Base-by-base conservation (phyloP, 192 early-diverging fungal species). In the Entomortierella chlamydospora region DNA sequence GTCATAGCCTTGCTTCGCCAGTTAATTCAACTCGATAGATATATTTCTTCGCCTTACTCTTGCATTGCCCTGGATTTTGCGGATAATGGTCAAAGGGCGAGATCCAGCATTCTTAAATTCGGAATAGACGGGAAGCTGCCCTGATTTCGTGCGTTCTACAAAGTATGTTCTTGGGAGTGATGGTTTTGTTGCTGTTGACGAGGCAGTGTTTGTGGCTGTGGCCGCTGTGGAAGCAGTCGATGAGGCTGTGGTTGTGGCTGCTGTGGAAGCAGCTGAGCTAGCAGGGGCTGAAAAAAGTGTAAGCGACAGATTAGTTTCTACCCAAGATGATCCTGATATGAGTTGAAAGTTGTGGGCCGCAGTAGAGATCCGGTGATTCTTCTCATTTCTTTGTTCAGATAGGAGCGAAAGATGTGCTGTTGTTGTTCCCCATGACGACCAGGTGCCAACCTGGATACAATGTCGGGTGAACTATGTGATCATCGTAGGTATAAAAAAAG, bases 11-110 rank as follows among this genome's bases (percentile, higher is more conserved):
- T n/a, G n/a, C n/a, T n/a, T n/a, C n/a, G n/a, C n/a, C n/a, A n/a
- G n/a, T n/a, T n/a, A n/a, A n/a, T n/a, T n/a, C n/a, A n/a, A n/a
- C n/a, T 22, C 18, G 15, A 50, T 17, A 17, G 15, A 17, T 4
- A 50, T 15, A 37, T 37, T 37, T 30, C 22, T 37, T 30, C 22
- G 7, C 6, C 64, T 63, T 83, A 86, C 90, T 60, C 84, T 74
- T 33, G 86, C 76, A 55, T 93, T 87, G 39, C 93, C 93, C 55
- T 92, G 87, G 39, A 94, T 87, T 30, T 91, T 89, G 53, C 91
- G 89, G 50, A 94, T 73, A 33, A 91, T 68, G 11, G 92, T 94
- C 61, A 90, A 82, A 49, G 72, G 64, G 53, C 88, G 88, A 17
- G 89, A 89, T 15, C 86, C 73, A 15, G 89, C 91, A 72, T 94